Percentiles rank a stretch among this genome's conserved stretches.
These are phyloP conservation scores for Hymenoscyphus albidus DNA, from an alignment of 2,329 filamentous ascomycete species.

Conservation along the genomic window DNA sequence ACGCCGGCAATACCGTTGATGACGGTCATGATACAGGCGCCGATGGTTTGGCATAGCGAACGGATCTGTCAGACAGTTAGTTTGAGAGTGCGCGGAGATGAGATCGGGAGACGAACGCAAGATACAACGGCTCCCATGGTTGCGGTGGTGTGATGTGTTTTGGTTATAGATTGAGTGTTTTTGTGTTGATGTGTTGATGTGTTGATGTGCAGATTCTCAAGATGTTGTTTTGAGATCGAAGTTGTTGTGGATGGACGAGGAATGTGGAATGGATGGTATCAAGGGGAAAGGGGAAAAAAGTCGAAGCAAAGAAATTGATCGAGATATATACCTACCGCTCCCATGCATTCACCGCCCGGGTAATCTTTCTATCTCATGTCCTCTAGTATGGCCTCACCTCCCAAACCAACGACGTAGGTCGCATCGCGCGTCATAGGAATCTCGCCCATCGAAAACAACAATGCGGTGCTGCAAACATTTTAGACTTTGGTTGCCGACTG, in stretches of 20 bases:
- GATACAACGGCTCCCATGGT: constrained; percentile 38
- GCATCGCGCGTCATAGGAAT: constrained; percentile 10
- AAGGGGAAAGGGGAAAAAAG: constrained; percentile 1
- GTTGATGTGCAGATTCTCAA: constrained; percentile 5
- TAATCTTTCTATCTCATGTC: too few species aligned
- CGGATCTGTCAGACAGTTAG: constrained; percentile 30
- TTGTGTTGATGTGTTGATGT: constrained; percentile 1
- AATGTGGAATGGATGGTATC: constrained; percentile 11
- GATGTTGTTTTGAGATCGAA: constrained; percentile 13
- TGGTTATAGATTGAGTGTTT: constrained; percentile 10
- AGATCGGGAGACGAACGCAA: constrained; percentile 30
- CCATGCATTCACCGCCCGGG: neutral
- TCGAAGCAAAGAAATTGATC: neutral
- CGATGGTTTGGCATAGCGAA: constrained; percentile 34
- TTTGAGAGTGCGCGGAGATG: neutral
- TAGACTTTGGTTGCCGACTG: neutral
- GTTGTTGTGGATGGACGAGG: constrained; percentile 2
- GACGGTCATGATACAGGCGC: constrained; percentile 42
- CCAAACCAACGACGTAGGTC: neutral
- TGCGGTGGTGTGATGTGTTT: constrained; percentile 22
- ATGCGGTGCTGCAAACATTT: neutral
- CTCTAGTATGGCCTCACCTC: neutral
- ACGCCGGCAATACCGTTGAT: constrained; percentile 49
- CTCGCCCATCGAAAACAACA: neutral
- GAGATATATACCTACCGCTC: constrained; percentile 5